A percentile compares a stretch with the other conserved stretches of the same genome.
phyloP scores from a whole-genome alignment of 257 asterid genomes.

The Plectranthus barbatus region DNA sequence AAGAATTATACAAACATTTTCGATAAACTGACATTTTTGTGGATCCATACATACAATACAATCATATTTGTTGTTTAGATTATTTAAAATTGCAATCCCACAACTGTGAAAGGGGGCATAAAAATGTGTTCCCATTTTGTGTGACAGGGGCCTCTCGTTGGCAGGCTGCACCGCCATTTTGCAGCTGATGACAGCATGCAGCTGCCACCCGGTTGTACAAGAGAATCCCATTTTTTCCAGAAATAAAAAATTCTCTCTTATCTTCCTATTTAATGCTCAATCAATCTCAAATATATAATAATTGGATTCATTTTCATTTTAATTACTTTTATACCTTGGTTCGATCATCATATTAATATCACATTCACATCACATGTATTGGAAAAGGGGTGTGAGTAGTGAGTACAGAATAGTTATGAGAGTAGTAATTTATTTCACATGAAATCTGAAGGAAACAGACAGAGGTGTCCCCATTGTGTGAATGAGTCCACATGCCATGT shows the following conservation, averaged over 20 bases:
- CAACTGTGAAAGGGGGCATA: not conserved
- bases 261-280: no score
- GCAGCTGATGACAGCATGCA: slow-evolving; percentile 9
- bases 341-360: no score
- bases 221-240: not conserved
- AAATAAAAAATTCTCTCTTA: no score
- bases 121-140: slow-evolving; percentile 15
- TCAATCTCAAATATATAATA: no score
- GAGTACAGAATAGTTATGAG: not conserved
- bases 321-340: no score
- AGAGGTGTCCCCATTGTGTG: slow-evolving; percentile 2
- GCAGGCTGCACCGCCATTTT: slow-evolving; percentile 17
- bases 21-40: no score
- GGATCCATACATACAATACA: no score
- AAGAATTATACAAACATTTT: not conserved
- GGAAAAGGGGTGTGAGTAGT: not conserved
- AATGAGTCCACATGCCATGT: slow-evolving; percentile 27
- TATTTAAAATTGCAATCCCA: not conserved
- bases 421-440: slow-evolving; percentile 11
- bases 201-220: slow-evolving; percentile 10
- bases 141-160: slow-evolving; percentile 16
- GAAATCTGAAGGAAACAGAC: slow-evolving; percentile 21
- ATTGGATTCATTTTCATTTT: no score
- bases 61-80: not conserved
- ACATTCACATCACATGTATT: no score